Base-by-base conservation (phyloP, 78 protist genomes). In the Speleostelium caveatum region DNA sequence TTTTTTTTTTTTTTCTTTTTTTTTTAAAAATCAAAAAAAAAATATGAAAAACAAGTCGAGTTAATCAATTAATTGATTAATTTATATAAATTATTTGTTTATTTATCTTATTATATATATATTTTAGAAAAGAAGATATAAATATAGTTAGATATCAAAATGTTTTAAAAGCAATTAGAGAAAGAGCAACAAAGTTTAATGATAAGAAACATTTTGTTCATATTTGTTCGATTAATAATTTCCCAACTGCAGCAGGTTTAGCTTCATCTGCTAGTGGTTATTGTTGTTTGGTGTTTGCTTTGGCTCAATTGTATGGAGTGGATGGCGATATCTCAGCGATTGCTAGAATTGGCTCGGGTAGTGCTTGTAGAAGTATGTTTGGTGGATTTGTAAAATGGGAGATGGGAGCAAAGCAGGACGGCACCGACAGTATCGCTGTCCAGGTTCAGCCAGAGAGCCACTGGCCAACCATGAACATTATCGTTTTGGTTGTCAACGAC, bases 201-300 rank as follows among this genome's bases (percentile, higher is more conserved):
- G 93, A 87, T 68, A 77, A 76, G 33, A 73, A 60, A 35, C 77
- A 74, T 71, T 66, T 51, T 61, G 86, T 95, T 49, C 94, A 92
- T 63, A 94, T 98, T 49, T 85, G 51, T 32, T 95, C 99, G 32
- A 65, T 30, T 33, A 99, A 99, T 93, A 94, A 94, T 94, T 99
- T 98, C 83, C 99, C 99, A 56, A 98, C 99, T 19, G 99, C 99
- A 6, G 99, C 99, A 12, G 99, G 99, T 14, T 93, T 99, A 22
- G 99, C 99, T 2, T 98, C 99, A 30, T 96, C 99, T 0, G 99
- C 99, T 19, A 91, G 98, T 33, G 99, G 99, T 7, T 95, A 86
- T 35, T 97, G 97, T 30, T 92, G 95, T 79, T 72, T 97, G 53
- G 98, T 94, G 4, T 75, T 26, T 60, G 75, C 96, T 6, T 77